phyloP scores from a whole-genome alignment of 2,329 filamentous ascomycete genomes.

The Chaetomiaceae sp. region DNA sequence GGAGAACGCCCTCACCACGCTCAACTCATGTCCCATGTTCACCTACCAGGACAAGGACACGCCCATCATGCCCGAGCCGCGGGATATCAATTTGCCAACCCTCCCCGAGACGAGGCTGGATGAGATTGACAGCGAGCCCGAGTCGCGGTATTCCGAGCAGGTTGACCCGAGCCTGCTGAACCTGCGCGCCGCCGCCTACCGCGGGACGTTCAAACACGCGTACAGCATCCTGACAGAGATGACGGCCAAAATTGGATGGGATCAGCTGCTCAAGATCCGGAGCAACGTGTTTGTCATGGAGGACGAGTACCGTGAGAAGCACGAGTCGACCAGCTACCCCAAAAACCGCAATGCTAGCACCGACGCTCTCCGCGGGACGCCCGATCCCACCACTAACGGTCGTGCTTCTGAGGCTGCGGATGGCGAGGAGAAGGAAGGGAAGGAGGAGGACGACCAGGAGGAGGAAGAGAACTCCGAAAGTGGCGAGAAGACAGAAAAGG shows the following conservation, averaged over 20 bases:
- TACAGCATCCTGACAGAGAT: slow-evolving; percentile 94
- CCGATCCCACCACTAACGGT: slow-evolving; percentile 53
- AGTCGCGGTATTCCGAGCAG: slow-evolving; percentile 74
- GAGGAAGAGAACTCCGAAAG: slow-evolving; percentile 23
- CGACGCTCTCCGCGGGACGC: slow-evolving; percentile 69
- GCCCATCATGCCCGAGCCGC: slow-evolving; percentile 88
- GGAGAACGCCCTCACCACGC: slow-evolving; percentile 89
- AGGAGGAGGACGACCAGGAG: slow-evolving; percentile 34
- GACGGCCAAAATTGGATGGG: slow-evolving; percentile 95
- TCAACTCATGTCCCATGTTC: slow-evolving; percentile 99
- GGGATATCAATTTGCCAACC: slow-evolving; percentile 80
- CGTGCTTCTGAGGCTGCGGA: slow-evolving; percentile 30
- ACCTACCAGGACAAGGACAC: slow-evolving; percentile 99
- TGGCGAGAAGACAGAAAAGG: slow-evolving; percentile 30
- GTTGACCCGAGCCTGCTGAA: slow-evolving; percentile 84
- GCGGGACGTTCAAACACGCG: slow-evolving; percentile 91
- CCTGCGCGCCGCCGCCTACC: slow-evolving; percentile 82
- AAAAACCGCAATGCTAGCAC: slow-evolving; percentile 71
- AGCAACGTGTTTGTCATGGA: slow-evolving; percentile 99
- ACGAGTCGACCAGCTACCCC: slow-evolving; percentile 48
- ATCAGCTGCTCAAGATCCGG: slow-evolving; percentile 87
- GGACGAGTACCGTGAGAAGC: slow-evolving; percentile 92
- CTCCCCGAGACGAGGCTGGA: slow-evolving; percentile 86
- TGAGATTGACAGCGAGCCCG: slow-evolving; percentile 90
- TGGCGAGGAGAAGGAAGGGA: slow-evolving; percentile 1